These are phyloP conservation scores for Solanum aculeatissimum DNA, from an alignment of 305 asterid species.

Conservation along the genomic window DNA sequence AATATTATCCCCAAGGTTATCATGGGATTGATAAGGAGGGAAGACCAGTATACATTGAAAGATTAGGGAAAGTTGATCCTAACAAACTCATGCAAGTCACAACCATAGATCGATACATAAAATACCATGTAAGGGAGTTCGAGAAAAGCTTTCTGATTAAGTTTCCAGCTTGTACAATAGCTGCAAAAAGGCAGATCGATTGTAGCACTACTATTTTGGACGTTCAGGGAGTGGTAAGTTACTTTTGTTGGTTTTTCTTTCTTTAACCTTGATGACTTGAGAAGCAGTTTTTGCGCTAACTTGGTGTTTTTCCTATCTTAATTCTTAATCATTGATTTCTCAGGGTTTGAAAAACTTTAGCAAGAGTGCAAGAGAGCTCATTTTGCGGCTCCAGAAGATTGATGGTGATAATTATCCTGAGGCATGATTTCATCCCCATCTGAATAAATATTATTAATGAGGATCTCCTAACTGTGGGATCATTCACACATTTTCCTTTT, in stretches of 20 bases:
- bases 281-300: neutral
- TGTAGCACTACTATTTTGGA: constrained; percentile 94
- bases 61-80: constrained; percentile 86
- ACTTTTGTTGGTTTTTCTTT: neutral
- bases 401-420: constrained; percentile 96
- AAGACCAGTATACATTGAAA: constrained; percentile 89
- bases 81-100: constrained; percentile 97
- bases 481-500: neutral
- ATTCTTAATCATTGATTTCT: neutral
- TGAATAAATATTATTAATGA: neutral
- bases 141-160: constrained; percentile 70
- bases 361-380: constrained; percentile 80
- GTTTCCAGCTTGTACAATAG: constrained; percentile 95
- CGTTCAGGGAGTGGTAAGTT: constrained; percentile 95
- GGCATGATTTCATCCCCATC: constrained; percentile 22
- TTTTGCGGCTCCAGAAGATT: constrained; percentile 82
- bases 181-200: constrained; percentile 95
- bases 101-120: constrained; percentile 77
- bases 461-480: neutral
- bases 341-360: constrained; percentile 89
- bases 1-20: constrained; percentile 92
- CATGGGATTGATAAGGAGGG: constrained; percentile 97
- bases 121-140: constrained; percentile 83
- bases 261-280: constrained; percentile 2
- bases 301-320: neutral